A percentile compares a stretch with the other conserved stretches of the same genome.
Evolutionary conservation across 805 yeast species (phyloP).

Genomic region (Ogataea trehaloabstinens): DNA sequence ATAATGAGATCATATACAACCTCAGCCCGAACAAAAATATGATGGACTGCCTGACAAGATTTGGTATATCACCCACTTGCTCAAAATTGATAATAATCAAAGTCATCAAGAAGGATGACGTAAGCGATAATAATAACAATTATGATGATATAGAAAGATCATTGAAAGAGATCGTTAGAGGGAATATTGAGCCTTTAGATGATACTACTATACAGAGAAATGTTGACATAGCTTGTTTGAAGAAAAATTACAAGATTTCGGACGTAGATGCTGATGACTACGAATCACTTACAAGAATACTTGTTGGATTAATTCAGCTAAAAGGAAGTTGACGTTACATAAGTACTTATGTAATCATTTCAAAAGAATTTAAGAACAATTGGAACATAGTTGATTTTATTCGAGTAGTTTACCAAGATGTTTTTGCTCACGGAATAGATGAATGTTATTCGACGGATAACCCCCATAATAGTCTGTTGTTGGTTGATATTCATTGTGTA

Average conservation of each 20-base stretch:
- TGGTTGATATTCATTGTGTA: conserved; percentile 29
- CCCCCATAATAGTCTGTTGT: conserved; percentile 15
- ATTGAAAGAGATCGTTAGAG: conserved; percentile 28
- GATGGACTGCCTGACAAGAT: conserved; percentile 65
- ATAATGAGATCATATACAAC: conserved; percentile 69
- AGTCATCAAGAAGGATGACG: conserved; percentile 33
- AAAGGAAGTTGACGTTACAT: conserved; percentile 21
- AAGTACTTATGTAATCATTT: too few species aligned
- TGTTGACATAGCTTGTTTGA: conserved; percentile 30
- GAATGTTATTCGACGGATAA: too few species aligned
- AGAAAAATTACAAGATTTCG: conserved; percentile 27
- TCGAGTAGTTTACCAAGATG: conserved; percentile 2
- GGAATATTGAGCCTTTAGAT: conserved; percentile 33
- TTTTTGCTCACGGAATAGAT: not conserved
- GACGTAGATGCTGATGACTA: conserved; percentile 15
- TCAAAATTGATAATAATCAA: conserved; percentile 50
- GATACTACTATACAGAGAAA: conserved; percentile 32
- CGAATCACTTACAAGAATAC: conserved; percentile 20
- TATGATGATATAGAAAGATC: conserved; percentile 15
- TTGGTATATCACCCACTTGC: conserved; percentile 57
- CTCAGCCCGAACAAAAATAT: conserved; percentile 71
- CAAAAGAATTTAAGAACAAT: too few species aligned
- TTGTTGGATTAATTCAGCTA: conserved; percentile 28
- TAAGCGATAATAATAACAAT: conserved; percentile 7
- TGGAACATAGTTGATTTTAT: too few species aligned